A percentile compares a stretch with the other conserved stretches of the same genome.
Evolutionary conservation across 2,329 filamentous ascomycete species (phyloP).

Genomic region (Claviceps paspali): DNA sequence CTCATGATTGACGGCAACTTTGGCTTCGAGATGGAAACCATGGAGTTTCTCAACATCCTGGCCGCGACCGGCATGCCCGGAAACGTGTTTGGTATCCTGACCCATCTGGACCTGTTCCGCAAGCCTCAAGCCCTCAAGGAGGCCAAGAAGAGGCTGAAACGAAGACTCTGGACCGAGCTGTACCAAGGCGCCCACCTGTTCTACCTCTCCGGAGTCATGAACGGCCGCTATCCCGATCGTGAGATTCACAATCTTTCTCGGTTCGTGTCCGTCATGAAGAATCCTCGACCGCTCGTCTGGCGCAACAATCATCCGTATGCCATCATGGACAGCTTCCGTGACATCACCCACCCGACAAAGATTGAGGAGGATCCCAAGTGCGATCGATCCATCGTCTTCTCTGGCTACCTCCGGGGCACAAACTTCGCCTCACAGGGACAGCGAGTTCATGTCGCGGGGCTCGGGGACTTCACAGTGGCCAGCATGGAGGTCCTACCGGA

Average conservation of each 20-base stretch:
- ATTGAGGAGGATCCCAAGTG: constrained; percentile 82
- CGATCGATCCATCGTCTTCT: constrained; percentile 79
- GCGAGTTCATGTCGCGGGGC: constrained; percentile 77
- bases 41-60: constrained; percentile 94
- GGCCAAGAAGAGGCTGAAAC: constrained; percentile 92
- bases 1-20: constrained; percentile 98
- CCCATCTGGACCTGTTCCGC: constrained; percentile 87
- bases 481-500: constrained; percentile 81
- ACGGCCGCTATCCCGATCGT: constrained; percentile 89
- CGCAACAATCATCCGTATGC: constrained; percentile 92
- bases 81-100: constrained; percentile 94
- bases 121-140: constrained; percentile 85
- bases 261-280: constrained; percentile 98
- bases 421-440: constrained; percentile 82
- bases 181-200: constrained; percentile 97
- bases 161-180: constrained; percentile 89
- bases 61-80: constrained; percentile 95
- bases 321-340: constrained; percentile 83
- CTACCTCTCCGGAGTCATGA: constrained; percentile 90
- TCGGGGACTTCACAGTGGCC: constrained; percentile 75
- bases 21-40: constrained; percentile 99
- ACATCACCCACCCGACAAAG: constrained; percentile 83
- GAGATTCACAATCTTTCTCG: constrained; percentile 92
- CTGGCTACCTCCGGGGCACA: constrained; percentile 85
- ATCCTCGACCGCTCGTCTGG: constrained; percentile 90